Evolutionary conservation across 2,329 filamentous ascomycete genomes (phyloP), one percentile per base, ranked within the genome.

Genomic region (Raffaelea ambrosiae): DNA sequence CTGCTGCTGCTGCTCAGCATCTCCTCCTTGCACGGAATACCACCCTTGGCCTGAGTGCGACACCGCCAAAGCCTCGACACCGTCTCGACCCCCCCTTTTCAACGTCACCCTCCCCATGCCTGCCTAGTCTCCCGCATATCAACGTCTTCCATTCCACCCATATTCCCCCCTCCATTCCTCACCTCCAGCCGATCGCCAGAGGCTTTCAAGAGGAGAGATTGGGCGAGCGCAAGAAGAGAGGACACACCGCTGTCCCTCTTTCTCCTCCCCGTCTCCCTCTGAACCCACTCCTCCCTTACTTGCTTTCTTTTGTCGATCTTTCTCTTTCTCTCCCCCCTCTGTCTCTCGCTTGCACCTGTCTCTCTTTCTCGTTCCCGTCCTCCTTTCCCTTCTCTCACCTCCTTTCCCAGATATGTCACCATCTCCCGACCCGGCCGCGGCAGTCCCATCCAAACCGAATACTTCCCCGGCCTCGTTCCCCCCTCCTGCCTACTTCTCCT

Each of bases 391-490:
- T 18, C 8, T 14, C n/a, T 20, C 40, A n/a, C n/a, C n/a, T 41
- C 20, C 20, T 41, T 19, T 22, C 40, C 18, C 40, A 19, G 51
- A 51, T 22, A 53, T 53, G 51, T 51, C 47, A 36, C 29, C 47
- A 9, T 20, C 48, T 44, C 29, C 41, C 13, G 22, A 36, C 20
- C 23, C 48, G 42, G 46, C 26, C 18, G 40, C 29, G 33, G 42
- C 42, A 44, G 40, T 41, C 40, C 40, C 40, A 23, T 41, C n/a
- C 7, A 40, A 40, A 21, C 18, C 40, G 16, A 23, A 23, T 20
- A 16, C 40, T 11, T 16, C 40, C 40, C 3, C 21, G 40, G 22
- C 35, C 29, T 18, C 36, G 35, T 3, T 4, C 39, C 7, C 43
- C 42, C 23, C 35, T 21, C 40, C 39, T 9, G 14, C 16, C 10